Evolutionary conservation across 2,329 filamentous ascomycete genomes (phyloP).

Genomic region (Colletotrichum tabaci): DNA sequence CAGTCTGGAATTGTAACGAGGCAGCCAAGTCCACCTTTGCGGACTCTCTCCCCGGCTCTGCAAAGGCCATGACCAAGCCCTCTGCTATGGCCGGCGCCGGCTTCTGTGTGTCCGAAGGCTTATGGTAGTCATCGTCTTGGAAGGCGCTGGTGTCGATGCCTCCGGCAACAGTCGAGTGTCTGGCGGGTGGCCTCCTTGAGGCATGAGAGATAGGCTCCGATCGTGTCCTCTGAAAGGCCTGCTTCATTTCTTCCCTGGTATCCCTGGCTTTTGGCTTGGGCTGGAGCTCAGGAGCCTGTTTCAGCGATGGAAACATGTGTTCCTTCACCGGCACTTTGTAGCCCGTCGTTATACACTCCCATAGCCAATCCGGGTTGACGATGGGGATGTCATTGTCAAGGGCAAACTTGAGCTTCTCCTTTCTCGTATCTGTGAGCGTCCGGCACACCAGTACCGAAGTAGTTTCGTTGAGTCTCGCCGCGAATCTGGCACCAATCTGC

Average conservation of each 20-base stretch:
- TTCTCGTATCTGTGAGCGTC: conserved; percentile 68
- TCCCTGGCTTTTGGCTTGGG: conserved; percentile 29
- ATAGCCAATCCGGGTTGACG: conserved; percentile 88
- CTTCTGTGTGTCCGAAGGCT: neutral
- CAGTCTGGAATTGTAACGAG: conserved; percentile 59
- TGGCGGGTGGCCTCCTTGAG: conserved; percentile 44
- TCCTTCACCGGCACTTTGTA: conserved; percentile 60
- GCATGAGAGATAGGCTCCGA: conserved; percentile 31
- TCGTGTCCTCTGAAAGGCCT: conserved; percentile 35
- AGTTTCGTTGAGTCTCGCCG: conserved; percentile 80
- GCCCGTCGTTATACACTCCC: conserved; percentile 79
- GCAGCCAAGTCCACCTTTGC: conserved; percentile 46
- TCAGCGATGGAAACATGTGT: conserved; percentile 65
- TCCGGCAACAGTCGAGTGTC: conserved; percentile 35
- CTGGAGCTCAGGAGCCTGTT: conserved; percentile 20
- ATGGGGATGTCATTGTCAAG: conserved; percentile 82
- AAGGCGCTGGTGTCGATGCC: conserved; percentile 59
- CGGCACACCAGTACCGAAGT: conserved; percentile 86
- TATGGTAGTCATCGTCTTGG: conserved; percentile 47
- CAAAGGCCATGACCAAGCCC: neutral
- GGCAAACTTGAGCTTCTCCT: conserved; percentile 86
- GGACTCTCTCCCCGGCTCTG: conserved; percentile 27
- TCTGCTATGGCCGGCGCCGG: conserved; percentile 35
- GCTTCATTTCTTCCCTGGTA: conserved; percentile 15
- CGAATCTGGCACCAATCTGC: conserved; percentile 85